Evolutionary conservation across 306 rosid genomes (phyloP).

Genomic region (Corylus avellana): DNA sequence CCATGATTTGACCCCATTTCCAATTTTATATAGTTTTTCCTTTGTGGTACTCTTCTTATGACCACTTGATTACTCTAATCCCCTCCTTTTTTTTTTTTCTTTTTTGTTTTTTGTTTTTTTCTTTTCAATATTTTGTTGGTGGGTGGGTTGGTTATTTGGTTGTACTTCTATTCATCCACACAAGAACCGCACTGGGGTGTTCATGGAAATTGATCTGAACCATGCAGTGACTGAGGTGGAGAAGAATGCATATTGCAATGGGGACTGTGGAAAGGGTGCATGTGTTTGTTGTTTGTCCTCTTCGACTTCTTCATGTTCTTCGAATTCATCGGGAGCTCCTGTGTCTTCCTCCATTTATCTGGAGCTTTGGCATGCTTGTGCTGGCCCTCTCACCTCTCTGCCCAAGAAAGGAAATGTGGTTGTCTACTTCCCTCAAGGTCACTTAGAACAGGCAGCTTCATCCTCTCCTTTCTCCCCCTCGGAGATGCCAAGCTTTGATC

Average conservation of each 20-base stretch:
- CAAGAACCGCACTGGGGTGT: conserved; percentile 45
- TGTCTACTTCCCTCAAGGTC: conserved; percentile 93
- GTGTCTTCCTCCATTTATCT: conserved; percentile 69
- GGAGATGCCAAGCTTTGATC: conserved; percentile 72
- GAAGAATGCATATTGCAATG: conserved; percentile 63
- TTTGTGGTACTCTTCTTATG: conserved; percentile 43
- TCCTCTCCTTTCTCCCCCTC: conserved; percentile 67
- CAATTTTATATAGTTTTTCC: conserved; percentile 40
- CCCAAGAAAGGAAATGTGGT: conserved; percentile 93
- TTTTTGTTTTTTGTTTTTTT: neutral
- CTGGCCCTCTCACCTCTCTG: conserved; percentile 90
- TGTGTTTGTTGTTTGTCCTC: conserved; percentile 66
- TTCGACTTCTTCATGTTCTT: conserved; percentile 69
- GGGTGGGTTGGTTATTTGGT: conserved; percentile 17
- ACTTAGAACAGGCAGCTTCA: conserved; percentile 73
- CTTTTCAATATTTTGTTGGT: conserved; percentile 25
- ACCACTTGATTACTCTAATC: conserved; percentile 46
- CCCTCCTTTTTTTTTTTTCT: conserved; percentile 7
- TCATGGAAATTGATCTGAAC: conserved; percentile 99
- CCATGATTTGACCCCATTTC: conserved; percentile 73
- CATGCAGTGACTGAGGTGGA: conserved; percentile 74
- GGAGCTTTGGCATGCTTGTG: conserved; percentile 98
- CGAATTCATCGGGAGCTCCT: conserved; percentile 58
- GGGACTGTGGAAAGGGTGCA: conserved; percentile 56
- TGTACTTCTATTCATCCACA: conserved; percentile 36